Percentiles rank a stretch among this genome's conserved stretches.
Evolutionary conservation across 805 yeast species (phyloP).

Genomic region (Lipomyces kockii): DNA sequence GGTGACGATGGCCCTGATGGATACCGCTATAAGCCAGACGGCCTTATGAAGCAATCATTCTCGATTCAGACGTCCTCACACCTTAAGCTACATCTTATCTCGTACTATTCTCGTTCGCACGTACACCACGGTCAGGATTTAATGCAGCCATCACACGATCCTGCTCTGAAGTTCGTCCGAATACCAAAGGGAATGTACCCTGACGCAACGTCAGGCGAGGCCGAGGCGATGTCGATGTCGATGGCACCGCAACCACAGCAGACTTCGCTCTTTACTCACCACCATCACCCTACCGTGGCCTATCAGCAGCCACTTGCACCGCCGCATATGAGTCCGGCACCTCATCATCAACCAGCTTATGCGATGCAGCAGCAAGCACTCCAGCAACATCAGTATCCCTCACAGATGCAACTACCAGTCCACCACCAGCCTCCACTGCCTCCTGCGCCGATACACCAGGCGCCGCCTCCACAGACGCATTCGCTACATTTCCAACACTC

Average conservation of each 20-base stretch:
- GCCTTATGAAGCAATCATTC: conserved; percentile 68
- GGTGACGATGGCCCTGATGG: conserved; percentile 42
- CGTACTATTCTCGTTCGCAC: conserved; percentile 52
- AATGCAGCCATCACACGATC: conserved; percentile 54
- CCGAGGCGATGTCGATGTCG: conserved; percentile 14
- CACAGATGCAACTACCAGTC: conserved; percentile 5
- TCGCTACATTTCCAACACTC: conserved; percentile 25
- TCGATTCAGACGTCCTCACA: conserved; percentile 58
- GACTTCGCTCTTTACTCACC: not conserved
- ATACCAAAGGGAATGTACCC: conserved; percentile 50
- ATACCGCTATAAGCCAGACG: conserved; percentile 54
- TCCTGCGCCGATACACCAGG: conserved; percentile 10
- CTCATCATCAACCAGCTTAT: conserved; percentile 16
- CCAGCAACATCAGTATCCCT: conserved; percentile 11
- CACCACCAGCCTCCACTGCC: conserved; percentile 23
- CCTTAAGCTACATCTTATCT: conserved; percentile 63
- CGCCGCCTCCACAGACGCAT: conserved; percentile 3
- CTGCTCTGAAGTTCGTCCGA: conserved; percentile 44
- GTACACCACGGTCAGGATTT: conserved; percentile 43
- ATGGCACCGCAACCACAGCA: conserved; percentile 15
- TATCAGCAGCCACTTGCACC: conserved; percentile 15
- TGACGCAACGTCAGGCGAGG: conserved; percentile 40
- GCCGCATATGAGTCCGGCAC: conserved; percentile 2
- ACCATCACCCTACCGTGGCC: conserved; percentile 10
- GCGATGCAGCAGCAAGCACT: conserved; percentile 21